These are phyloP conservation scores for Hymenoscyphus occultus DNA, from an alignment of 2,329 filamentous ascomycete species.

Conservation along the genomic window DNA sequence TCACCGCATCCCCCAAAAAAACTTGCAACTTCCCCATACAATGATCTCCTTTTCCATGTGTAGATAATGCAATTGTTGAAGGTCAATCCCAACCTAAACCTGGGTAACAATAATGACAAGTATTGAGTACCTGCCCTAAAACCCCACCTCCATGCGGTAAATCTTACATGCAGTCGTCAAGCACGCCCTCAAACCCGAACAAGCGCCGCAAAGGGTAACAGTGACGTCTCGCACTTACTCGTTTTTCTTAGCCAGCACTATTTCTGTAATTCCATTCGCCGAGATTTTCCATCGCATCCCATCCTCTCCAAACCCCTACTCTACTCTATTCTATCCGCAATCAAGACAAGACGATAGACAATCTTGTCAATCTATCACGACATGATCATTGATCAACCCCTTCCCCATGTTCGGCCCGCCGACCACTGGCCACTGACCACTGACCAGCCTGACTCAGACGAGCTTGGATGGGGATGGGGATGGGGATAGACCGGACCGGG, in stretches of 20 bases:
- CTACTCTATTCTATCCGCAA: too few relatives aligned
- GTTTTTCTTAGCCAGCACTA: too few relatives aligned
- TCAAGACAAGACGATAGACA: too few relatives aligned
- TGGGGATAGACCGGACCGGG: background rate
- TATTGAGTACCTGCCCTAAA: background rate
- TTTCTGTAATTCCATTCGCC: background rate
- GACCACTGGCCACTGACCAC: background rate
- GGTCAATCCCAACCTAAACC: background rate
- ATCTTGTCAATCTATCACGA: background rate
- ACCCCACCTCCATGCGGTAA: background rate
- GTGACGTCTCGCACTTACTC: background rate
- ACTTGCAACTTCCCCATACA: background rate
- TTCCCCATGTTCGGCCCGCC: constrained; percentile 3
- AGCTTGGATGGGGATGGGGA: background rate
- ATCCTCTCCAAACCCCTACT: background rate
- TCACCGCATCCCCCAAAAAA: background rate
- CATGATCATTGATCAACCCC: background rate
- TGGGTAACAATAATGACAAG: background rate
- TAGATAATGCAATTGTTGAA: background rate
- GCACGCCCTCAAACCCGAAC: background rate
- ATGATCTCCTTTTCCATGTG: background rate
- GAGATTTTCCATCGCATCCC: background rate
- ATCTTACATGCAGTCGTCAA: background rate
- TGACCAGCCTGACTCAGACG: background rate
- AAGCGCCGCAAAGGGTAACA: background rate